Base-by-base conservation (phyloP, 108 stramenopile genomes). In the Licmophora abbreviata region DNA sequence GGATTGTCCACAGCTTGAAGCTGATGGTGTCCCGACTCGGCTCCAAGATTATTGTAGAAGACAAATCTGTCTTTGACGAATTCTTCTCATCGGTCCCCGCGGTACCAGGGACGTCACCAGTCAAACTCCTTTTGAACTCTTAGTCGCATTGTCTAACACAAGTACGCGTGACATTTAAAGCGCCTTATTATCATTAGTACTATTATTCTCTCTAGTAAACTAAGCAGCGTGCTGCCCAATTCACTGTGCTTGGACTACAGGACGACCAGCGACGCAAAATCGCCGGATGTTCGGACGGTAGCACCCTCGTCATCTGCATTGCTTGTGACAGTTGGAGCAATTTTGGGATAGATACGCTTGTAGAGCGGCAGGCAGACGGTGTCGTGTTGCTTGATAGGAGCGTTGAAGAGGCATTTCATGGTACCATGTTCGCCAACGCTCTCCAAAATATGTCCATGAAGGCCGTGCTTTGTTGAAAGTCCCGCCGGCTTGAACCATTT, bases 401-500 rank as follows among this genome's bases (percentile, higher is more conserved):
- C 85, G 56, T 92, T 94, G 78, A 99, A 97, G 0, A 87, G 69
- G 52, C 94, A 94, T 66, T 99, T 99, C 92, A 97, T 95, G n/a
- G 93, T 83, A 28, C 99, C 99, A 57, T 99, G 99, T 41, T 96
- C 97, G 31, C 99, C 99, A 30, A 98, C 81, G 34, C 96, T 88
- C 44, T 95, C 79, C 36, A 79, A 60, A 45, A 99, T 98, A 57
- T 96, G 92, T 47, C 97, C 97, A 54, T 85, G 72, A 45, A 97
- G 72, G 4, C 99, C 99, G 58, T 96, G 92, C 71, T 97, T 97
- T 35, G 97, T 99, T 12, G 66, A 61, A 28, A 99, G 67, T 41
- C 86, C 94, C 17, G 97, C 95, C 9, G 97, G 97, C 58, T 94
- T 94, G 84, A 98, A 99, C 95, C 95, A 99, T 71, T 75, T 80